A percentile compares a stretch with the other conserved stretches of the same genome.
Evolutionary conservation across 805 yeast genomes (phyloP).

Genomic region (Saccharomycopsis amapae): DNA sequence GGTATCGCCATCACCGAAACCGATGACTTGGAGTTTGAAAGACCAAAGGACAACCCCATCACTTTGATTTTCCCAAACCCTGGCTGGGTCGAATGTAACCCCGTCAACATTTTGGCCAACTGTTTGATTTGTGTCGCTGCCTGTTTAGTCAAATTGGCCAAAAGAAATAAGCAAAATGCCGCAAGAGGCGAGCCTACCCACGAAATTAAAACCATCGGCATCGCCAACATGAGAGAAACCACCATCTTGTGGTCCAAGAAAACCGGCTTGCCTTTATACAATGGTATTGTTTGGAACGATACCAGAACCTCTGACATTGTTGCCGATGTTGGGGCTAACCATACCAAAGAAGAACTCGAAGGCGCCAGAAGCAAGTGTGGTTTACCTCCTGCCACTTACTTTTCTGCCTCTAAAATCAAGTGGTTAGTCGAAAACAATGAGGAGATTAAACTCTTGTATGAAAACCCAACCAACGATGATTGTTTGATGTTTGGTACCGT

Average conservation of each 20-base stretch:
- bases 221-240: constrained; percentile 95
- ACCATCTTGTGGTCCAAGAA: constrained; percentile 78
- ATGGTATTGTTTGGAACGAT: constrained; percentile 96
- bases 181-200: constrained; percentile 43
- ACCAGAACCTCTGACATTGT: constrained; percentile 76
- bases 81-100: constrained; percentile 94
- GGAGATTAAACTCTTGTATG: constrained; percentile 59
- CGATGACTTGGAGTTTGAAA: constrained; percentile 57
- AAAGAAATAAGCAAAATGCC: constrained; percentile 43
- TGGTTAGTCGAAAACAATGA: constrained; percentile 84
- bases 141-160: constrained; percentile 50
- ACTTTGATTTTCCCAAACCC: constrained; percentile 74
- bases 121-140: constrained; percentile 74
- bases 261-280: constrained; percentile 76
- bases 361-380: constrained; percentile 65
- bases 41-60: constrained; percentile 36
- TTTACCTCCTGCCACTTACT: constrained; percentile 83
- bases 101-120: constrained; percentile 71
- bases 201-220: constrained; percentile 68
- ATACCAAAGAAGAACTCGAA: constrained; percentile 48
- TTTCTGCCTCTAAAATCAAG: constrained; percentile 80
- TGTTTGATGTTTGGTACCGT: constrained; percentile 87
- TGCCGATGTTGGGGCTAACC: constrained; percentile 47
- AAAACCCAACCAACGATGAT: constrained; percentile 37
- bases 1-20: constrained; percentile 58